Base-by-base conservation (phyloP, 2,329 filamentous ascomycete genomes). In the Teratosphaeria zuluensis region DNA sequence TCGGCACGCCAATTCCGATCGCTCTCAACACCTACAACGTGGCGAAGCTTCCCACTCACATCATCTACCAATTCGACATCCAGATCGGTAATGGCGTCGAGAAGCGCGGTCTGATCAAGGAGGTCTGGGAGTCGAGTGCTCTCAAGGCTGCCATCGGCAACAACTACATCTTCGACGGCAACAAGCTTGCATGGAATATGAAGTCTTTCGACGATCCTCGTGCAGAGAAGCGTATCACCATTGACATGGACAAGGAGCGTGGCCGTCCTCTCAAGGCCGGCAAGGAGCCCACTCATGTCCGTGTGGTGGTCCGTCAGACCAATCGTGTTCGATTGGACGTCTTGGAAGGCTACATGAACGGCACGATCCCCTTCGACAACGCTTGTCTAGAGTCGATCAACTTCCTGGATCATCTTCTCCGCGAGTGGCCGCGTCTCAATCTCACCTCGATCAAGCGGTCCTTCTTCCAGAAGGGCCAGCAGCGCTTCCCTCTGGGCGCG, bases 361-460 rank as follows among this genome's bases (percentile, higher is more conserved):
- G 84, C 54, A 76, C 81, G 59, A 76, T 80, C 21, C 73, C 78
- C 1, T 88, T 88, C 71, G 82, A 87, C 68, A 83, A 82, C 42
- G 75, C 80, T 21, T 84, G 92, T 21, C 80, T 92, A 7, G 89
- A 94, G 68, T 86, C 88, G 14, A 83, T 97, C 72, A 96, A 88
- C 70, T 96, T 96, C 68, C 78, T 96, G 4, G 94, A 99, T 63
- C 94, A 99, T 69, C 78, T 92, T 7, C 78, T 99, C 58, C 89
- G 94, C 4, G 85, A 95, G 72, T 80, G 77, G n/a, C 90, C 94
- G 0, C 86, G 86, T 0, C 76, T 84, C 66, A 75, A 79, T 1
- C 84, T 90, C 66, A 78, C 86, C 0, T 74, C 84, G 0, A 88
- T 96, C 73, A 92, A 90, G 72, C 84, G 92, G 12, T 90, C 86